Conservation (phyloP, 192 early-diverging fungal genomes). For the Polychytrium aggregatum region DNA sequence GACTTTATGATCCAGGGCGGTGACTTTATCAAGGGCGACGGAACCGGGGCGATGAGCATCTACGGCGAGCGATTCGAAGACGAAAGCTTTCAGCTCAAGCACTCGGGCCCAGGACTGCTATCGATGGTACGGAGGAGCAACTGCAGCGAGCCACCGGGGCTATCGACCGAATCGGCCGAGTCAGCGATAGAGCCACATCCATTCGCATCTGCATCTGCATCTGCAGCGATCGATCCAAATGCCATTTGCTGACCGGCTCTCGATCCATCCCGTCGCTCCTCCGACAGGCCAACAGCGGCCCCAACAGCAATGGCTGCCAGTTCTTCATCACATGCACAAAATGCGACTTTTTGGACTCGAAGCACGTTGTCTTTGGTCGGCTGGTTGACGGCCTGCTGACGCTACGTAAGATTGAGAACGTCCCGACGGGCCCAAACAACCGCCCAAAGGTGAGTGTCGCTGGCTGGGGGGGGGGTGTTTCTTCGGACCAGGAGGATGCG, state of each 20-base stretch:
- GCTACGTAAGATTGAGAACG: conserved; percentile 88
- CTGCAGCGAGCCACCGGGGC: too few species aligned
- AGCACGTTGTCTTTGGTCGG: conserved; percentile 81
- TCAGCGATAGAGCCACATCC: too few species aligned
- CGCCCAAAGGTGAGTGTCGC: conserved; percentile 48
- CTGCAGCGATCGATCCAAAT: too few species aligned
- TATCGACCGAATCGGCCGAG: too few species aligned
- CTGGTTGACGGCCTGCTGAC: conserved; percentile 79
- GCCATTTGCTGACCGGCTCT: too few species aligned
- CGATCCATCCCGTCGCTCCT: too few species aligned
- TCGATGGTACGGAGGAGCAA: conserved; percentile 86
- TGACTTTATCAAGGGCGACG: conserved; percentile 85
- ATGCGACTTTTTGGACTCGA: conserved; percentile 76
- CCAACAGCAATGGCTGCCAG: conserved; percentile 80
- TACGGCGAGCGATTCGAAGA: conserved; percentile 67
- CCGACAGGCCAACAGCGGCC: conserved; percentile 65
- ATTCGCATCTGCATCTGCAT: too few species aligned
- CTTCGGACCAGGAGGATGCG: not conserved
- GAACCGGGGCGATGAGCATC: conserved; percentile 75
- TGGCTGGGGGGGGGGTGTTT: not conserved
- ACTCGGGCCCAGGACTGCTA: conserved; percentile 68
- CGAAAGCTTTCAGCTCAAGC: conserved; percentile 80
- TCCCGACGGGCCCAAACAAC: conserved; percentile 77
- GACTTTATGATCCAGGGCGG: conserved; percentile 93
- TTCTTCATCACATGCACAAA: conserved; percentile 89